Base-by-base conservation (phyloP, 1,284 basidiomycete species). In the Malassezia japonica region DNA sequence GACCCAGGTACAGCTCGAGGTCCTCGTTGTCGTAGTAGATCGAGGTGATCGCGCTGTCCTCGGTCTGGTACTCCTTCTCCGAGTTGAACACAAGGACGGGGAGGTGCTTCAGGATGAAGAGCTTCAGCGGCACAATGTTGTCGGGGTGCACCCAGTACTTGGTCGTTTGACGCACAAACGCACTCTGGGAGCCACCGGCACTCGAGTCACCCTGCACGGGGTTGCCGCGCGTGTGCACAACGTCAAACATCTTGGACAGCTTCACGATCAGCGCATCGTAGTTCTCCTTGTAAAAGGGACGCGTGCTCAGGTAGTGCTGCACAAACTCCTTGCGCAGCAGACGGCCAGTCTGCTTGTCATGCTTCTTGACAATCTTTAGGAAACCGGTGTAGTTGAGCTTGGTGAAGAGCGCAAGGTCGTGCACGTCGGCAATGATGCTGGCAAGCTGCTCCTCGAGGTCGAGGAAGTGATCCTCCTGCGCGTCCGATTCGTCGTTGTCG, bases 311-410 rank as follows among this genome's bases (percentile, higher is more conserved):
- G 74, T 91, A 95, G 57, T 90, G 83, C 73, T 88, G 85, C 63
- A 91, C 82, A 69, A 81, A 81, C 29, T 78, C 77, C 37, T 77
- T 76, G 64, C 80, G 79, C 40, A 82, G 71, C 25, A 76, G 74
- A 56, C 77, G 79, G n/a, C 77, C 78, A 13, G 80, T 82, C 60
- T 79, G 76, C 77, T 81, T 81, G 71, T 87, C 86, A 72, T 87
- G 86, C 83, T 87, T 87, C 80, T 98, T 98, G 59, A 96, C 79
- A 59, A 98, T 98, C 77, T 99, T 99, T 80, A 95, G 86, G 75
- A 99, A 99, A 8, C 94, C 94, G 1, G 94, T 76, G 61, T 74
- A 89, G 74, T 95, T 95, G 59, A 96, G 80, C 75, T 96, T 96
- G 86, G 61, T 69, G 74, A 90, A 92, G 47, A 92, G 77, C 10